Evolutionary conservation across 1,284 basidiomycete genomes (phyloP).

Genomic region (Trichosporon coremiiforme): DNA sequence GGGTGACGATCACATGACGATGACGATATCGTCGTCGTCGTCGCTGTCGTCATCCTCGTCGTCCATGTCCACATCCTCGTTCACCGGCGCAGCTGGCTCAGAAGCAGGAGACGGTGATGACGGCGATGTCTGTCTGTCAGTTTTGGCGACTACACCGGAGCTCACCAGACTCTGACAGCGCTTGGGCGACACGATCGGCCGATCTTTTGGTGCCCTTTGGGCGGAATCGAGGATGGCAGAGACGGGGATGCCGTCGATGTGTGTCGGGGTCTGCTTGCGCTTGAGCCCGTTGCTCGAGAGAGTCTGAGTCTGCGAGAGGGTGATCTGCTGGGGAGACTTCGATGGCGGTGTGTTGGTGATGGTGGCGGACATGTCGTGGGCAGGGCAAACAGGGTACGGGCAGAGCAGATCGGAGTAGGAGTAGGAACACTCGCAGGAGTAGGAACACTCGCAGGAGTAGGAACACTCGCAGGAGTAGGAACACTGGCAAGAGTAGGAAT

Average conservation of each 20-base stretch:
- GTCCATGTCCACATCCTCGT: neutral
- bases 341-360: too few relatives aligned
- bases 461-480: too few relatives aligned
- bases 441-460: too few relatives aligned
- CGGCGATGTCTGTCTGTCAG: neutral
- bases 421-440: too few relatives aligned
- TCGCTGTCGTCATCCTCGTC: slow-evolving; percentile 22
- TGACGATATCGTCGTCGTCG: slow-evolving; percentile 25
- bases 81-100: neutral
- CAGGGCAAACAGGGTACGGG: too few relatives aligned
- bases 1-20: slow-evolving; percentile 16
- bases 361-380: neutral
- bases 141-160: neutral
- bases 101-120: neutral
- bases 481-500: too few relatives aligned
- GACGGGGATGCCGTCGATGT: slow-evolving; percentile 28
- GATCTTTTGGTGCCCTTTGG: neutral
- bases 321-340: neutral
- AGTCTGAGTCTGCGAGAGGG: slow-evolving; percentile 20
- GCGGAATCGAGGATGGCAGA: slow-evolving; percentile 1
- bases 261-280: slow-evolving; percentile 26
- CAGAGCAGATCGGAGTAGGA: too few relatives aligned
- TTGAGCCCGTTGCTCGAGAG: slow-evolving; percentile 21
- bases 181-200: neutral
- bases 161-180: neutral